A percentile compares a stretch with the other conserved stretches of the same genome.
Evolutionary conservation across 805 yeast species (phyloP).

Genomic region (Henningerozyma blattae): DNA sequence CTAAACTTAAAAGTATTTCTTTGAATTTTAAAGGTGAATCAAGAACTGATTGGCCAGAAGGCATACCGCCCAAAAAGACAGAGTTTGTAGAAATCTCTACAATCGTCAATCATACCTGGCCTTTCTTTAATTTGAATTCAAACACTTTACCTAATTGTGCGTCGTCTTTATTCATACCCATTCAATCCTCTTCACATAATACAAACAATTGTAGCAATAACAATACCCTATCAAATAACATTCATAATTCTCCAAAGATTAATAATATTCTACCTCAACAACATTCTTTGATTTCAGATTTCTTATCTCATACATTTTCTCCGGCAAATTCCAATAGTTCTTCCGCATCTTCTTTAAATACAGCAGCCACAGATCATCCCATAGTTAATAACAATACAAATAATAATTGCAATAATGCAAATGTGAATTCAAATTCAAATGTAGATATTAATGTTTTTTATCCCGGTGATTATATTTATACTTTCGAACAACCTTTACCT

Average conservation of each 20-base stretch:
- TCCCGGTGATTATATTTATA: slow-evolving; percentile 84
- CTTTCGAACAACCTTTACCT: slow-evolving; percentile 79
- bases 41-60: slow-evolving; percentile 93
- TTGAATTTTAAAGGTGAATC: slow-evolving; percentile 53
- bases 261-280: slow-evolving; percentile 1
- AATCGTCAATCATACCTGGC: slow-evolving; percentile 75
- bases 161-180: not conserved
- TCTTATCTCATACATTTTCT: slow-evolving; percentile 3
- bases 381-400: not conserved
- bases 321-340: not conserved
- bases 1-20: slow-evolving; percentile 50
- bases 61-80: slow-evolving; percentile 75
- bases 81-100: slow-evolving; percentile 51
- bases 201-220: not conserved
- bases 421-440: not conserved
- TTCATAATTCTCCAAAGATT: not conserved
- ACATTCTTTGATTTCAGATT: slow-evolving; percentile 10
- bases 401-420: not conserved
- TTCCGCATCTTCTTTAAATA: not conserved
- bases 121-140: slow-evolving; percentile 45
- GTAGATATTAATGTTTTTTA: slow-evolving; percentile 32
- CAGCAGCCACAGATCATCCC: not conserved
- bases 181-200: not conserved
- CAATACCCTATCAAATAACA: no score
- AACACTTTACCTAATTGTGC: not conserved